Evolutionary conservation across 2,329 filamentous ascomycete species (phyloP).

Genomic region (Chalaropsis thielavioides): DNA sequence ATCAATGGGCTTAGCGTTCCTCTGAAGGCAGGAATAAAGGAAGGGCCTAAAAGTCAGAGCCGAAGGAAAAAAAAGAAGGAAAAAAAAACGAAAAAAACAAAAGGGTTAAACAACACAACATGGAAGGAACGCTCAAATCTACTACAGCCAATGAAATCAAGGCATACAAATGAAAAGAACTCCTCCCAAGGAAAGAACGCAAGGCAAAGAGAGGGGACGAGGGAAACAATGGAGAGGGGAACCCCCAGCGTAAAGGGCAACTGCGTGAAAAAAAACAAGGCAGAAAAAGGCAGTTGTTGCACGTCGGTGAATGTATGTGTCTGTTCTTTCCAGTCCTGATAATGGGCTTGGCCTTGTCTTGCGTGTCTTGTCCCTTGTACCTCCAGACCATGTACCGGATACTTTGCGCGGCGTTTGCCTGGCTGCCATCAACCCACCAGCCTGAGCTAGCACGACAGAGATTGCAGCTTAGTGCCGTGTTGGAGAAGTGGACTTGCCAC

Average conservation of each 20-base stretch:
- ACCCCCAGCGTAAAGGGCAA: not conserved
- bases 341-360: not conserved
- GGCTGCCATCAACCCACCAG: not conserved
- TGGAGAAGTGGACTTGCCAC: slow-evolving; percentile 2
- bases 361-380: not conserved
- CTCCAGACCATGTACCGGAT: not conserved
- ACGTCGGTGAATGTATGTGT: not conserved
- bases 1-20: not conserved
- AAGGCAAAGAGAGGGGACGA: not conserved
- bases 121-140: not conserved
- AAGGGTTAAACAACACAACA: not conserved
- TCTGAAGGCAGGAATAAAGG: not conserved
- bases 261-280: too few species aligned
- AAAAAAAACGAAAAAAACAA: not conserved
- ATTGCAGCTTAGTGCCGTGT: slow-evolving; percentile 2
- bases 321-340: not conserved
- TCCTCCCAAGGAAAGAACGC: not conserved
- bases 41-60: not conserved
- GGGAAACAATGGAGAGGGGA: too few species aligned
- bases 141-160: not conserved
- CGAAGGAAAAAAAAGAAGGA: not conserved
- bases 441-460: not conserved
- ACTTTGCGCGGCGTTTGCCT: not conserved
- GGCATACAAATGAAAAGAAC: not conserved
- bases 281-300: not conserved